These are phyloP conservation scores for Vinca major DNA, from an alignment of 305 asterid genomes.

Conservation along the genomic window DNA sequence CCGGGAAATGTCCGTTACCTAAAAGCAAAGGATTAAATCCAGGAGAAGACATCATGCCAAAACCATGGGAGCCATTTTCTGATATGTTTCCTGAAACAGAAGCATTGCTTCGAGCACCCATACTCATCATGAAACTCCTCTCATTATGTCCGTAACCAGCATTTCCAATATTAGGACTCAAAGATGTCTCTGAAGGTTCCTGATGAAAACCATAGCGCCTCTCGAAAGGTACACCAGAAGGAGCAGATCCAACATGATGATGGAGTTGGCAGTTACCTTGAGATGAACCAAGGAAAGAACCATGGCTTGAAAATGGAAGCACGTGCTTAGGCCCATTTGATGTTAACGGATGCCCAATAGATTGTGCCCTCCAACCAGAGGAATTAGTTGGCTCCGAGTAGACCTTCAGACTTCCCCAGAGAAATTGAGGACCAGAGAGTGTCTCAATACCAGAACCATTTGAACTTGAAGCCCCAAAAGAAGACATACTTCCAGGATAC, in stretches of 20 bases:
- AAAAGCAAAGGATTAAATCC: constrained; percentile 32
- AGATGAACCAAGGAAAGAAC: constrained; percentile 25
- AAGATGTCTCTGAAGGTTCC: constrained; percentile 27
- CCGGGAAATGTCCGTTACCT: constrained; percentile 27
- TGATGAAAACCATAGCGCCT: constrained; percentile 33
- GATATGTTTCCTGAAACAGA: constrained; percentile 24
- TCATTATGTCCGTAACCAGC: constrained; percentile 22
- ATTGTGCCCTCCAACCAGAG: constrained; percentile 24
- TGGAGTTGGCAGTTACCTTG: constrained; percentile 22
- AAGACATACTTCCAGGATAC: constrained; percentile 27
- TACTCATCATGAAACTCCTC: constrained; percentile 25
- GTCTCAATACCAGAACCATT: constrained; percentile 32
- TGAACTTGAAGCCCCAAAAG: constrained; percentile 38
- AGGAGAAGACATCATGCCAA: constrained; percentile 34
- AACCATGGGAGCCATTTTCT: constrained; percentile 38
- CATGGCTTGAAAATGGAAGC: constrained; percentile 27
- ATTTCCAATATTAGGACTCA: constrained; percentile 25
- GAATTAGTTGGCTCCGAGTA: constrained; percentile 26
- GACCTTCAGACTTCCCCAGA: constrained; percentile 47
- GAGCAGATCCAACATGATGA: constrained; percentile 58
- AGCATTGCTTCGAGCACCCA: constrained; percentile 21
- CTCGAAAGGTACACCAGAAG: constrained; percentile 41
- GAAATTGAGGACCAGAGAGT: constrained; percentile 35
- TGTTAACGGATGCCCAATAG: constrained; percentile 25
- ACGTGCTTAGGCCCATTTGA: constrained; percentile 23